Evolutionary conservation across 208 protist genomes (phyloP), one percentile per base, ranked within the genome.

Genomic region (Acanthamoeba lugdunensis): DNA sequence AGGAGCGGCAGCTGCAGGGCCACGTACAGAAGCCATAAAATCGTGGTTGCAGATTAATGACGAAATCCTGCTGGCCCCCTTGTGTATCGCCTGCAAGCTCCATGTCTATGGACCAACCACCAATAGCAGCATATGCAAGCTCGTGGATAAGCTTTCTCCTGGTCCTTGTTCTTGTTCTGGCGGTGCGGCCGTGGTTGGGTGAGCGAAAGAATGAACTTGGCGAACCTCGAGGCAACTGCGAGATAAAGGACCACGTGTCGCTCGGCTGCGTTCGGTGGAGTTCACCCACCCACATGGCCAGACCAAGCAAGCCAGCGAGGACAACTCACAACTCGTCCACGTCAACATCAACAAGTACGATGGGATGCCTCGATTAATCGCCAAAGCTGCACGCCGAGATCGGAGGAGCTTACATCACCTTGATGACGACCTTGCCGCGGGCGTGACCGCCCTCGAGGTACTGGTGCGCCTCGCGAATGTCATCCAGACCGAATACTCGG

Each of bases 381-480:
- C 37, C 37, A 2, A 41, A 41, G 37, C 37, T 41, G 37, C 37
- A 41, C 63, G 18, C 0, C 14, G 56, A 63, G 56, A 63, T 9
- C 18, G 56, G 56, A 25, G 58, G 0, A 23, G 2, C 23, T 45
- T 77, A 33, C 21, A 45, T 87, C 50, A 41, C 14, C 77, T 84
- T 84, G 56, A 91, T 50, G 56, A 48, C 85, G 11, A 91, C 85
- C 65, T 91, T 91, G 52, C 85, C 85, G 6, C 41, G 56, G 7
- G 85, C 85, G 18, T 91, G 85, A 11, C 65, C 61, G 45, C 61
- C 21, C 85, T 91, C 85, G 1, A 91, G 56, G 37, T 91, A 91
- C 58, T 91, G 61, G 85, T 91, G 85, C 6, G 85, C 85, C 48
- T 67, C 65, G 58, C 61, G 61, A 16, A 91, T 54, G 13, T 73